Base-by-base conservation (phyloP, 2,329 filamentous ascomycete genomes). In the Tolypocladium paradoxum region DNA sequence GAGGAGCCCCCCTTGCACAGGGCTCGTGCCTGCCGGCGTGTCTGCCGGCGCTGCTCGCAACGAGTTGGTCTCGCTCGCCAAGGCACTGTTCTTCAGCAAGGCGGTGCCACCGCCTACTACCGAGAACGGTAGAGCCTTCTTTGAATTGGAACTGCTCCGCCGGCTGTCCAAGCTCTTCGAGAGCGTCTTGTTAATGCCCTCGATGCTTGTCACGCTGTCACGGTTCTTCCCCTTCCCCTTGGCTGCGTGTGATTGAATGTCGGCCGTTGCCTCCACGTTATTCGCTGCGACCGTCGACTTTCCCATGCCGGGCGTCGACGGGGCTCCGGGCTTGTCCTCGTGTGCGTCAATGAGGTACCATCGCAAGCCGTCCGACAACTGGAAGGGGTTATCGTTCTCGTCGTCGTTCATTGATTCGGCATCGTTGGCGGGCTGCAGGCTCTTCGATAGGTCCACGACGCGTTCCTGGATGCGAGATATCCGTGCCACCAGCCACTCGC, bases 271-370 rank as follows among this genome's bases (percentile, higher is more conserved):
- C 66, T 93, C 90, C 38, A 96, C 87, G 52, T 87, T 86, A 57
- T 89, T 90, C 38, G 88, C 86, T 14, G 90, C 90, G 18, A 96
- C 91, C 0, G 93, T 97, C 58, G 86, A 91, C 68, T 95, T 96
- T 38, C 88, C 89, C 52, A 96, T 79, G 0, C 92, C 91, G 0
- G 93, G 92, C 0, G 92, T 97, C n/a, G 87, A 85, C 0, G 93
- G 93, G 2, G 90, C 91, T 1, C 87, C 87, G 0, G 90, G 83
- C 64, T 96, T 96, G 69, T 99, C 93, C 70, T 99, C 93, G 2
- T 82, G 79, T 0, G 93, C 93, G 65, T 99, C 92, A 36, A 99
- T 85, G 6, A 99, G 79, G 69, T 96, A 97, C 93, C 93, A 99
- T 35, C 92, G 84, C 48, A 99, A 73, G 3, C 93, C 93, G 62